Base-by-base conservation (phyloP, 2,329 filamentous ascomycete genomes). In the Arachnomyces sp. region DNA sequence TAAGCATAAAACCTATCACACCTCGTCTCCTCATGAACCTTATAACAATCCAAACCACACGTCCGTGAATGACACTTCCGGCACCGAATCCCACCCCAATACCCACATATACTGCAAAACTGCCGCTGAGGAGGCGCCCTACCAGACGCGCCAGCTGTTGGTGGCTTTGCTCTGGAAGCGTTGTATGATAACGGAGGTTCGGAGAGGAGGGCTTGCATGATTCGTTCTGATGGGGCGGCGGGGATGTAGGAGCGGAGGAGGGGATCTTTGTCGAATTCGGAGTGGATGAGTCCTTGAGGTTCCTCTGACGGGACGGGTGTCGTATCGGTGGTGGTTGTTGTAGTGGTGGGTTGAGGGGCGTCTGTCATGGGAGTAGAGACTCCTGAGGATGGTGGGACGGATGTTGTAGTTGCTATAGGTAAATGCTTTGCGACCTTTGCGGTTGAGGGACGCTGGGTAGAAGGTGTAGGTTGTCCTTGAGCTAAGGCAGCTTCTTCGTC, bases 21-120 rank as follows among this genome's bases (percentile, higher is more conserved):
- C 38, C 64, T 58, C 31, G 65, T 68, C 44, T 69, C 69, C 47
- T 69, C 66, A 57, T 72, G 69, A 3, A 62, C 52, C 39, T 57
- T 62, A 48, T 69, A 71, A 50, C 69, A 72, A 36, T 66, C 67
- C 41, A 71, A 44, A 29, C 69, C 65, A 54, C 69, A 72, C 7
- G 64, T 67, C 45, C 68, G 52, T 38, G 64, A 57, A 39, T 64
- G 66, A 48, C 69, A 72, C 40, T 60, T 69, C 52, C 61, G 61
- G 50, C 69, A 72, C 48, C 63, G 61, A 21, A 71, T 62, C 48
- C 67, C 66, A 1, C 69, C 69, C 69, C 69, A 72, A 40, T 72
- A 72, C 8, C 69, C 69, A 48, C 69, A 72, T 44, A 72, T 65
- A 36, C 60, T 61, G 47, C 69, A 72, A 44, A 72, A 72, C 35